phyloP scores from a whole-genome alignment of 73 alveolate species.

The Urostyla sp. region DNA sequence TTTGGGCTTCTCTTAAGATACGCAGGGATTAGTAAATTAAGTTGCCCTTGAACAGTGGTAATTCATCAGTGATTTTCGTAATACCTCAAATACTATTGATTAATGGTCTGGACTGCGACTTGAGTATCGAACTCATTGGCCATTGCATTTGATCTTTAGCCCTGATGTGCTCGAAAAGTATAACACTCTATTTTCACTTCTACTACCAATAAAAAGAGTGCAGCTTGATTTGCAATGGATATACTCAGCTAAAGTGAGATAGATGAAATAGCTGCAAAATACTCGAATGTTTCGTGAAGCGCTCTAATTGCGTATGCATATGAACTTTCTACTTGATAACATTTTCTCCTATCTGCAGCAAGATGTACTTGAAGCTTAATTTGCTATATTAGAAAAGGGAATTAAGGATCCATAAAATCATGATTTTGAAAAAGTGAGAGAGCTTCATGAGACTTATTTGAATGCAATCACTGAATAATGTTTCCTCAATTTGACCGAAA shows the following conservation, averaged over 20 bases:
- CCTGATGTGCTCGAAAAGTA: conserved; percentile 74
- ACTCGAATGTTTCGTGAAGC: conserved; percentile 9
- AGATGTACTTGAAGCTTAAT: conserved; percentile 74
- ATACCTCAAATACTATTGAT: conserved; percentile 24
- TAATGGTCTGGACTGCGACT: conserved; percentile 79
- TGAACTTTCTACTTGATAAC: conserved; percentile 73
- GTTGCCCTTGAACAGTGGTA: conserved; percentile 57
- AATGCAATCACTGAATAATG: conserved; percentile 53
- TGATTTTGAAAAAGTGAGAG: conserved; percentile 79
- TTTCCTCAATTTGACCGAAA: conserved; percentile 53
- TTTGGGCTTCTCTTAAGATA: conserved; percentile 72
- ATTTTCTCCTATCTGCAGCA: conserved; percentile 67
- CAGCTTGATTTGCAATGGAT: conserved; percentile 62
- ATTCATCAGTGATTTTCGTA: conserved; percentile 9
- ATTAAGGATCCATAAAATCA: conserved; percentile 49
- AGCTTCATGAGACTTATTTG: conserved; percentile 69
- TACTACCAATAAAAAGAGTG: conserved; percentile 75
- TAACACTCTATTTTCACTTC: conserved; percentile 67
- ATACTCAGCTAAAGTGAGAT: conserved; percentile 49
- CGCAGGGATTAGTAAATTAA: conserved; percentile 36
- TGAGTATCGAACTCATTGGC: conserved; percentile 74
- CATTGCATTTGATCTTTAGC: conserved; percentile 71
- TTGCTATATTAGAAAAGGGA: conserved; percentile 51
- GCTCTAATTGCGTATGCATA: conserved; percentile 53
- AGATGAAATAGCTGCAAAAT: conserved; percentile 27